Evolutionary conservation across 1,284 basidiomycete species (phyloP).

Genomic region (Gastroboletus turbinatus): DNA sequence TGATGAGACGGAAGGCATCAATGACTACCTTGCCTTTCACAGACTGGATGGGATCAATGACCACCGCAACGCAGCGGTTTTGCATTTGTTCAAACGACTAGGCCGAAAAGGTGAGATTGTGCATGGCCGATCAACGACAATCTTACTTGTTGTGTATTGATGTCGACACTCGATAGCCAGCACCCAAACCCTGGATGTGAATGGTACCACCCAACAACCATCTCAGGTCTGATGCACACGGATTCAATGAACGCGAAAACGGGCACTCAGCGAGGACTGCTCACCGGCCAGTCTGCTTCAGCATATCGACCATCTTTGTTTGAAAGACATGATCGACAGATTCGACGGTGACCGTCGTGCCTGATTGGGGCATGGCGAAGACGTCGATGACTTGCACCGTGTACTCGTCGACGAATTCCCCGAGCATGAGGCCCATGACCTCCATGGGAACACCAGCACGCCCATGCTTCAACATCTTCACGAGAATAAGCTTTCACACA

Average conservation of each 20-base stretch:
- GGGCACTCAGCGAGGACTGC: background rate
- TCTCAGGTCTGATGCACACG: conserved; percentile 74
- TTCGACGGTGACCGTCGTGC: conserved; percentile 97
- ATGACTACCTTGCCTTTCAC: conserved; percentile 99
- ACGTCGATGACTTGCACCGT: conserved; percentile 98
- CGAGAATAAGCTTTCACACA: conserved; percentile 3
- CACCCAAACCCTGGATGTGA: conserved; percentile 99
- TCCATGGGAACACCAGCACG: conserved; percentile 99
- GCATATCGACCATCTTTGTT: conserved; percentile 98
- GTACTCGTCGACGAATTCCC: conserved; percentile 99
- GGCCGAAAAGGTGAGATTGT: conserved; percentile 11
- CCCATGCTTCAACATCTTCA: conserved; percentile 98
- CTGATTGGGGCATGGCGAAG: conserved; percentile 99
- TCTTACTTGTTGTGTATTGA: conserved; percentile 95
- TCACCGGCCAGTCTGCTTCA: conserved; percentile 97
- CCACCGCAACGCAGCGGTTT: conserved; percentile 93
- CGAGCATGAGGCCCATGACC: conserved; percentile 99
- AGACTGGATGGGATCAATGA: conserved; percentile 98
- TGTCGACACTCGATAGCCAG: conserved; percentile 98
- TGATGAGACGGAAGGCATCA: conserved; percentile 97
- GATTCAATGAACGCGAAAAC: conserved; percentile 4
- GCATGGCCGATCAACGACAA: conserved; percentile 6
- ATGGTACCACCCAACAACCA: conserved; percentile 99
- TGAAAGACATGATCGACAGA: conserved; percentile 99
- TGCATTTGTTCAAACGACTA: conserved; percentile 98